A percentile compares a stretch with the other conserved stretches of the same genome.
Conservation (phyloP, 1,284 basidiomycete species). For the Rhodotorula sp. region DNA sequence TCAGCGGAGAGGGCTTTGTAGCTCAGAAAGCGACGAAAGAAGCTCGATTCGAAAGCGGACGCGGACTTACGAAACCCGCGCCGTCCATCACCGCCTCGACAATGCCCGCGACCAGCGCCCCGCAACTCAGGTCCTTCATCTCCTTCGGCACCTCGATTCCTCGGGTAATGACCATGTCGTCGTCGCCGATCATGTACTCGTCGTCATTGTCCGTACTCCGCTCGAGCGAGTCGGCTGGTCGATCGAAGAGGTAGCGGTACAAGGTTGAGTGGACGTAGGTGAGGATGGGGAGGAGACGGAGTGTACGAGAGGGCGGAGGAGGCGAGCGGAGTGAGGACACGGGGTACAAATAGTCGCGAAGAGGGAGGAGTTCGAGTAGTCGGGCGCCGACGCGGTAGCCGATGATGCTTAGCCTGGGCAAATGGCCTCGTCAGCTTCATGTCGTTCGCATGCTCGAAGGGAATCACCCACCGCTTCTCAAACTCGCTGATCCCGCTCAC, state of each 20-base stretch:
- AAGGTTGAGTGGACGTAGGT: slow-evolving; percentile 90
- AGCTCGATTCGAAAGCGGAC: not conserved
- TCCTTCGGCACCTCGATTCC: slow-evolving; percentile 91
- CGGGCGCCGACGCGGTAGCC: slow-evolving; percentile 85
- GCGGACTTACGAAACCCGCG: slow-evolving; percentile 77
- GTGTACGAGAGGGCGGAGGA: slow-evolving; percentile 71
- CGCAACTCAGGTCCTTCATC: slow-evolving; percentile 89
- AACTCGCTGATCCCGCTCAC: slow-evolving; percentile 93
- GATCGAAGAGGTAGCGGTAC: slow-evolving; percentile 90
- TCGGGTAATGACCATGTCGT: slow-evolving; percentile 86
- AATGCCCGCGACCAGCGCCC: slow-evolving; percentile 92
- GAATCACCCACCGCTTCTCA: slow-evolving; percentile 56
- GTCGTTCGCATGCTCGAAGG: not conserved
- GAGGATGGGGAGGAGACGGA: slow-evolving; percentile 78
- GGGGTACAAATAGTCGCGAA: slow-evolving; percentile 42
- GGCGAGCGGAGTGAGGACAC: slow-evolving; percentile 39
- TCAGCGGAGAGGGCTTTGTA: not conserved
- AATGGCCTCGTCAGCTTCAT: not conserved
- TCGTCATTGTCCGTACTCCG: slow-evolving; percentile 92
- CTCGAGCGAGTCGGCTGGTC: slow-evolving; percentile 89
- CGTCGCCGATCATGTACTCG: slow-evolving; percentile 99
- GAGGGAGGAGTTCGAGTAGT: slow-evolving; percentile 64
- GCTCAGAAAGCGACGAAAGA: too few relatives aligned
- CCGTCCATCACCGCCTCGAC: slow-evolving; percentile 97
- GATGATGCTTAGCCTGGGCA: slow-evolving; percentile 71